Evolutionary conservation across 2,329 filamentous ascomycete species (phyloP).

Genomic region (Orbilia brochopaga): DNA sequence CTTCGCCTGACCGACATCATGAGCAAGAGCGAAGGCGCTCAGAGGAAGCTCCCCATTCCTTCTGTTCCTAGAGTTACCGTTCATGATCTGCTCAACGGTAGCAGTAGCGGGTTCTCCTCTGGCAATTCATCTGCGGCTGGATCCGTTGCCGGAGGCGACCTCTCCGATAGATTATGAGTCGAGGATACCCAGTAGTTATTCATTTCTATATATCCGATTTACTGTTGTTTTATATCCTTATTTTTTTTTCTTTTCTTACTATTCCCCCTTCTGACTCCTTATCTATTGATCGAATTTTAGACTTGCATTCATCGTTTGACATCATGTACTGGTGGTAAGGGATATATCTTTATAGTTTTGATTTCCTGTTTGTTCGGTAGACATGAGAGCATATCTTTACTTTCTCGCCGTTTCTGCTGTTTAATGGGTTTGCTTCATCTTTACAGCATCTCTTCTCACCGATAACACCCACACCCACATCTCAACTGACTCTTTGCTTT

Average conservation of each 20-base stretch:
- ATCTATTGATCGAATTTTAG: background rate
- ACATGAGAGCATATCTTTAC: conserved; percentile 5
- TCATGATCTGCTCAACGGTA: conserved; percentile 77
- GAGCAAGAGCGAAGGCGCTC: conserved; percentile 81
- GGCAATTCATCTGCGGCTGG: conserved; percentile 78
- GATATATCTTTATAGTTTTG: background rate
- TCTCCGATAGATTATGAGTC: conserved; percentile 64
- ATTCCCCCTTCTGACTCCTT: too few relatives aligned
- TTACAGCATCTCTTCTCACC: background rate
- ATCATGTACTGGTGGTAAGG: background rate
- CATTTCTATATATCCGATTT: too few relatives aligned
- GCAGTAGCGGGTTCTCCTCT: conserved; percentile 66
- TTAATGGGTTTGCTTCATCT: background rate
- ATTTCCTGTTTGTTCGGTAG: conserved; percentile 1
- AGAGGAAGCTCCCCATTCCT: conserved; percentile 88
- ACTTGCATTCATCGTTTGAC: background rate
- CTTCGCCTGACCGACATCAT: conserved; percentile 92
- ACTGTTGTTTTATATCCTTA: conserved; percentile 4
- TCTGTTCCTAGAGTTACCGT: conserved; percentile 89
- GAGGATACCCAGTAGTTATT: background rate
- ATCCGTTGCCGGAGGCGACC: conserved; percentile 75
- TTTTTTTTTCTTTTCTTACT: conserved; percentile 8
- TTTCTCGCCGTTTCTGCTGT: conserved; percentile 5
- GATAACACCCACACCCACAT: background rate
- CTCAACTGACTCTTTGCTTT: conserved; percentile 1